A percentile compares a stretch with the other conserved stretches of the same genome.
Evolutionary conservation across 805 yeast species (phyloP).

Genomic region (Komagataella phaffii): DNA sequence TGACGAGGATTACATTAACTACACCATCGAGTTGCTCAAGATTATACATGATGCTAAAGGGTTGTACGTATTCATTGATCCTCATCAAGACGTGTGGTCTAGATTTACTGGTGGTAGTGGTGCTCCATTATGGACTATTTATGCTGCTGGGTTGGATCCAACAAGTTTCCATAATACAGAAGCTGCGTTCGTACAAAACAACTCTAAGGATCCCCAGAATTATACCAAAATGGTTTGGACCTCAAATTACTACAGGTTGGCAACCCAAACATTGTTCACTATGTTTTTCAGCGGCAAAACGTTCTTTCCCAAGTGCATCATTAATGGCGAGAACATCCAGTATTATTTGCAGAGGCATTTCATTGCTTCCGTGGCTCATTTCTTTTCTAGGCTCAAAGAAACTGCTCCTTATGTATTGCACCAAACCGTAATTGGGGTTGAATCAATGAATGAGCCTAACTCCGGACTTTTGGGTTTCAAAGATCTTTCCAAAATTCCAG

Average conservation of each 20-base stretch:
- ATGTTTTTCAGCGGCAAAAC: conserved; percentile 67
- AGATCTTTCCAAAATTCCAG: conserved; percentile 41
- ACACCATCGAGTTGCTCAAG: conserved; percentile 47
- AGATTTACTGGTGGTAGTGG: conserved; percentile 84
- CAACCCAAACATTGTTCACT: conserved; percentile 72
- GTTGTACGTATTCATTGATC: conserved; percentile 67
- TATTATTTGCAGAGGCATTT: conserved; percentile 59
- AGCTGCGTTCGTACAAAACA: conserved; percentile 70
- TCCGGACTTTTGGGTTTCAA: conserved; percentile 56
- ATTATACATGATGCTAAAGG: conserved; percentile 54
- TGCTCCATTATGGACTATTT: conserved; percentile 87
- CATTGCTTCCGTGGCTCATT: conserved; percentile 34
- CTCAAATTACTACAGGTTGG: conserved; percentile 69
- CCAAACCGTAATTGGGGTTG: conserved; percentile 63
- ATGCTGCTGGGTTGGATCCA: conserved; percentile 82
- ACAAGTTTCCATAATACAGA: conserved; percentile 54
- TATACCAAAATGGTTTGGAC: conserved; percentile 91
- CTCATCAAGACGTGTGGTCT: conserved; percentile 94
- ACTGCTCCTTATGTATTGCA: conserved; percentile 31
- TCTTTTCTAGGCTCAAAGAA: conserved; percentile 26
- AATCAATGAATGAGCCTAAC: conserved; percentile 78
- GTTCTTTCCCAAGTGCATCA: conserved; percentile 63
- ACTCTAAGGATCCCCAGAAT: conserved; percentile 22
- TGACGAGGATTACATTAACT: conserved; percentile 65
- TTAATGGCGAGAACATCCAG: conserved; percentile 69